A percentile compares a stretch with the other conserved stretches of the same genome.
Evolutionary conservation across 108 stramenopile genomes (phyloP).

Genomic region (Cylindrotheca closterium): DNA sequence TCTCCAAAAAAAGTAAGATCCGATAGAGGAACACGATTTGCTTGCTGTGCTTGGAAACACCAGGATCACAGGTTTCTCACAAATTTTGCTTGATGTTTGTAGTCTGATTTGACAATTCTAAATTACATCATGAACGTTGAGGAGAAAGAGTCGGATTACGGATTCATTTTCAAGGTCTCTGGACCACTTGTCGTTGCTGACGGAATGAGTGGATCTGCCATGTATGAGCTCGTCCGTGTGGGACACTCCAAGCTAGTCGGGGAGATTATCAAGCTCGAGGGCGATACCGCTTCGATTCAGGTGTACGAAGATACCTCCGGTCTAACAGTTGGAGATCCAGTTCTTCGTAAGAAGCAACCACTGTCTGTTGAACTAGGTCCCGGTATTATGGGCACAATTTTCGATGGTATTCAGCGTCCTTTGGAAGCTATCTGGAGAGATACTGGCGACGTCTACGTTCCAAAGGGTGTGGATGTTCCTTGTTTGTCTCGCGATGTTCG

Average conservation of each 20-base stretch:
- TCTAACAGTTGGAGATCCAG: constrained; percentile 97
- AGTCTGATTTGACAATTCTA: too few relatives aligned
- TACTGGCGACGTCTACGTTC: constrained; percentile 93
- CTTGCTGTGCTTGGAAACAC: too few relatives aligned
- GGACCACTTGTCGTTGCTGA: constrained; percentile 99
- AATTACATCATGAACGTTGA: constrained; percentile 37
- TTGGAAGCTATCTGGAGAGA: constrained; percentile 91
- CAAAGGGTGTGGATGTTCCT: constrained; percentile 97
- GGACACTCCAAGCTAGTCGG: constrained; percentile 99
- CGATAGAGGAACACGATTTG: too few relatives aligned
- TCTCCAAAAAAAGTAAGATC: too few relatives aligned
- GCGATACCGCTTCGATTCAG: constrained; percentile 98
- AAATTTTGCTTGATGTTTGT: too few relatives aligned
- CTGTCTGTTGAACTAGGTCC: constrained; percentile 98
- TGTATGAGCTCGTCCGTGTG: constrained; percentile 99
- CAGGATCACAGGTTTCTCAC: too few relatives aligned
- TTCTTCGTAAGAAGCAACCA: constrained; percentile 94
- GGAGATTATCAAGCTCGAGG: constrained; percentile 99
- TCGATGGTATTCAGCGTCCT: constrained; percentile 99
- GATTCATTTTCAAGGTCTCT: constrained; percentile 98
- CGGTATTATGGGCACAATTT: constrained; percentile 99
- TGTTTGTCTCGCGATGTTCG: constrained; percentile 84
- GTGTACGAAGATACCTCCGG: constrained; percentile 99
- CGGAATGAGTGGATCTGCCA: constrained; percentile 97
- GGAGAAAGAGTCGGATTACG: constrained; percentile 95